Evolutionary conservation across 768 basidiomycete species (phyloP).

Genomic region (Phaffia australis): DNA sequence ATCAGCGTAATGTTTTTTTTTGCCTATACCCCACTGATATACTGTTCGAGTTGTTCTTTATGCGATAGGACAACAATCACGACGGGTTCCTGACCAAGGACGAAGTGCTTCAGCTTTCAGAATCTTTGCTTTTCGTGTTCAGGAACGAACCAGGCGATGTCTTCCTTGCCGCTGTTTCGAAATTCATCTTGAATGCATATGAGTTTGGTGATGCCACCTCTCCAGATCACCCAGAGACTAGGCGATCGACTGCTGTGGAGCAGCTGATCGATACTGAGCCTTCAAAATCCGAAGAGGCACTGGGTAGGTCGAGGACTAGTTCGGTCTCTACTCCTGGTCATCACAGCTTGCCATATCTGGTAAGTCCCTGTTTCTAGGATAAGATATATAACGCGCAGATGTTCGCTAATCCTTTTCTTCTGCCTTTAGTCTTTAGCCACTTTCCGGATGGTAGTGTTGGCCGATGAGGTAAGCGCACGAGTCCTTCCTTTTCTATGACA

Average conservation of each 20-base stretch:
- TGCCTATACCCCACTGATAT: background rate
- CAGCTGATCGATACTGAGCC: constrained; percentile 8
- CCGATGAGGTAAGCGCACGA: constrained; percentile 52
- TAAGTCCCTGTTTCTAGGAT: too few relatives aligned
- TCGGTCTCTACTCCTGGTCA: constrained; percentile 24
- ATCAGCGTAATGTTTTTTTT: background rate
- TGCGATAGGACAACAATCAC: constrained; percentile 58
- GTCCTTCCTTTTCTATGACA: background rate
- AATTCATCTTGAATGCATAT: constrained; percentile 96
- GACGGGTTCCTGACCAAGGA: constrained; percentile 93
- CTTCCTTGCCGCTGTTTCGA: constrained; percentile 88
- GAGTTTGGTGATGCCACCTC: constrained; percentile 79
- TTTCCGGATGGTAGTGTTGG: constrained; percentile 97
- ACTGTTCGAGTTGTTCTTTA: background rate
- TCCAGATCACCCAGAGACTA: constrained; percentile 24
- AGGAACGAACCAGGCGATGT: constrained; percentile 92
- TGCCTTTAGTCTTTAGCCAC: constrained; percentile 42
- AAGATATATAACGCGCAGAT: too few relatives aligned
- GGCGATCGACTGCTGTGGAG: background rate
- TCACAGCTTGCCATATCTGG: constrained; percentile 23
- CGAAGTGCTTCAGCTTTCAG: constrained; percentile 87
- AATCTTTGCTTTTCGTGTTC: constrained; percentile 88
- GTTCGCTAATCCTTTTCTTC: background rate
- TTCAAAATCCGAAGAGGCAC: background rate
- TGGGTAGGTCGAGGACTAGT: constrained; percentile 7